Base-by-base conservation (phyloP, 768 basidiomycete genomes). In the Pisolithus albus region DNA sequence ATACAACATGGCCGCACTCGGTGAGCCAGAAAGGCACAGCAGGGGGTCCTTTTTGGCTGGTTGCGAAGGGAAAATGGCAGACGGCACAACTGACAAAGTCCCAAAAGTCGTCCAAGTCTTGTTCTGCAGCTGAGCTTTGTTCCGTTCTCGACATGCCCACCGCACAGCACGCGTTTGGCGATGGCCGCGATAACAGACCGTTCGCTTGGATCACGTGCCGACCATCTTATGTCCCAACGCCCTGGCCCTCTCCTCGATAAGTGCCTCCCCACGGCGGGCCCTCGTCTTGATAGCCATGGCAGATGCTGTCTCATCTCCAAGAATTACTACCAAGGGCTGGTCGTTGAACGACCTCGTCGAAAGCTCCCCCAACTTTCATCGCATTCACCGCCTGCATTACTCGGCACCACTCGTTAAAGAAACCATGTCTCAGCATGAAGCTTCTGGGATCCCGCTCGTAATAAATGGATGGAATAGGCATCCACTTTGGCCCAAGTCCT, bases 21-120 rank as follows among this genome's bases (percentile, higher is more conserved):
- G 90, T 90, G 53, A 91, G 73, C 90, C 90, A 92, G 64, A 92
- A 92, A 0, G 90, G 90, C 24, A 87, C 69, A 3, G 77, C 72
- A 9, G 83, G 75, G 1, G 71, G 68, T 0, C 75, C 78, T 39
- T 73, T 70, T 36, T 76, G 74, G n/a, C 64, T 65, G 2, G 79
- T 70, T 7, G 71, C 61, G 58, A 86, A 92, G 0, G 82, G 78
- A 24, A 87, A 73, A 56, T 83, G 82, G 58, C 90, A 92, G 61
- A 77, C 73, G 0, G 78, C 71, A 59, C 90, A 92, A 49, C 70
- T 67, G 6, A 89, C 83, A 55, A 87, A 89, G 42, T 89, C 84
- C 89, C 90, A 92, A 64, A 88, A 86, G 56, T 85, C 82, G 56
- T 85, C 82, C 51, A 79, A 74, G 1, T 71, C 70, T 3, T 58